Conservation (phyloP, 2,329 filamentous ascomycete genomes). For the Alternaria arborescens region DNA sequence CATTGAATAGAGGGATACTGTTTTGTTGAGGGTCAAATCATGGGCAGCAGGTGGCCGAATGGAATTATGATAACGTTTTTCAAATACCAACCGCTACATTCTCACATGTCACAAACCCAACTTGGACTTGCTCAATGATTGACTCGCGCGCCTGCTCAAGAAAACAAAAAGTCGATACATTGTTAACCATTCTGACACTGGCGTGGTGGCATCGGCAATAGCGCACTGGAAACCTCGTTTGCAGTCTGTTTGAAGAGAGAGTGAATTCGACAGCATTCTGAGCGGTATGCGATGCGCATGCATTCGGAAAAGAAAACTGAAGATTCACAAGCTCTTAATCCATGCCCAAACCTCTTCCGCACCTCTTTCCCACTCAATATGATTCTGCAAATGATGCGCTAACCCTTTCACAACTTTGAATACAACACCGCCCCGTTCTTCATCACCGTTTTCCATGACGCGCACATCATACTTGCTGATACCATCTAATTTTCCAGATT, state of each 20-base stretch:
- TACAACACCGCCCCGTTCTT: slow-evolving; percentile 47
- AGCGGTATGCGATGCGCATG: background rate
- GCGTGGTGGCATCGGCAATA: background rate
- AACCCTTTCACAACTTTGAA: slow-evolving; percentile 56
- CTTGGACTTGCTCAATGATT: background rate
- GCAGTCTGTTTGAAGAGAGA: background rate
- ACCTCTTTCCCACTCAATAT: slow-evolving; percentile 59
- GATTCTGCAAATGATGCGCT: slow-evolving; percentile 65
- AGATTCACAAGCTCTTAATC: slow-evolving; percentile 33
- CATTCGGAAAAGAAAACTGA: background rate
- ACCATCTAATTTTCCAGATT: slow-evolving; percentile 43
- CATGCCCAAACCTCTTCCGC: slow-evolving; percentile 58
- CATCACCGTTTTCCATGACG: background rate
- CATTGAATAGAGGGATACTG: slow-evolving; percentile 12
- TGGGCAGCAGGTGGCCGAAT: slow-evolving; percentile 9
- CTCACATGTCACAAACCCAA: background rate
- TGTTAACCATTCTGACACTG: background rate
- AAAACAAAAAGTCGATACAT: background rate
- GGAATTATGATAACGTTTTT: slow-evolving; percentile 29
- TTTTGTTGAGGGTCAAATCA: background rate
- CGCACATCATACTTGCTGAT: slow-evolving; percentile 14
- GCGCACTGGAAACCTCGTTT: background rate
- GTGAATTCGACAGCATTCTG: background rate
- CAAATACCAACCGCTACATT: slow-evolving; percentile 19
- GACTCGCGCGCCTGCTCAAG: background rate